Conservation (phyloP, 2,329 filamentous ascomycete species). For the Apiospora malaysiana region DNA sequence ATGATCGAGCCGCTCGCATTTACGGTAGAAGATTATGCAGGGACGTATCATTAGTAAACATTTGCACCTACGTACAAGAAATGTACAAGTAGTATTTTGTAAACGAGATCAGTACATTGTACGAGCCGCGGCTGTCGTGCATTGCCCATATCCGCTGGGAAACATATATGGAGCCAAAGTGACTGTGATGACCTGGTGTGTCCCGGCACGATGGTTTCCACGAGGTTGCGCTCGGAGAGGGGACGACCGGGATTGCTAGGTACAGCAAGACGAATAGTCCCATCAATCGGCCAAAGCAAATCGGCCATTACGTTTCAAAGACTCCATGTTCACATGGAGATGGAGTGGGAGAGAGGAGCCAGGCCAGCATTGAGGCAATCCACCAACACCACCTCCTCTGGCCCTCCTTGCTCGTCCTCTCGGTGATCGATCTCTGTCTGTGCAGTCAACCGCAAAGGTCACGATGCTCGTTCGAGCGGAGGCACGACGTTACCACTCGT, state of each 20-base stretch:
- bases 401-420: background rate
- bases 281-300: constrained; percentile 10
- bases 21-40: background rate
- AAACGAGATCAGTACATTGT: constrained; percentile 1
- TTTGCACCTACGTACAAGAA: background rate
- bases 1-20: background rate
- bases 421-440: background rate
- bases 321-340: constrained; percentile 12
- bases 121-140: constrained; percentile 8
- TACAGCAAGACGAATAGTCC: background rate
- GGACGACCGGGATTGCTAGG: background rate
- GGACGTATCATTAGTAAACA: background rate
- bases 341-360: too few relatives aligned
- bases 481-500: background rate
- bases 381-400: background rate
- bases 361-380: constrained; percentile 1
- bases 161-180: background rate
- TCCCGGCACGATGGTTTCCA: constrained; percentile 18
- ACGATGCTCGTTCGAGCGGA: background rate
- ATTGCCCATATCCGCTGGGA: background rate
- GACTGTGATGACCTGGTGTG: constrained; percentile 13
- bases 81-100: background rate
- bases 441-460: background rate
- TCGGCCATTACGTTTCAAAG: constrained; percentile 17
- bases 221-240: constrained; percentile 11